Evolutionary conservation across 495 filamentous ascomycete genomes (phyloP), one percentile per base, ranked within the genome.

Genomic region (Penicillium cinerascens): DNA sequence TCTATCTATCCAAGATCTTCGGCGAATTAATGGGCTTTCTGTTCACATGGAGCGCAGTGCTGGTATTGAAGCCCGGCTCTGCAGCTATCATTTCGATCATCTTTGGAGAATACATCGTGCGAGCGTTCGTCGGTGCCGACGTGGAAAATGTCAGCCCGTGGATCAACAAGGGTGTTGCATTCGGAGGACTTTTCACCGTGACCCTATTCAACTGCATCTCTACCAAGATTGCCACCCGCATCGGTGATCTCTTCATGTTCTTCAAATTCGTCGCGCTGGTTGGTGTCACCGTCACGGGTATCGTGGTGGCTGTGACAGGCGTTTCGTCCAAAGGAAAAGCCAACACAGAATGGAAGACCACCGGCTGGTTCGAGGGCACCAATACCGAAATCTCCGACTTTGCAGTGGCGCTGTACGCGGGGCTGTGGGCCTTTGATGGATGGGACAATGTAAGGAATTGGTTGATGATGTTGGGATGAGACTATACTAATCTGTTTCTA

Each of bases 381-480:
- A 87, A 76, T 57, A 79, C 81, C n/a, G 84, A 89, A 65, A 78
- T 85, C 15, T 89, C 86, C 15, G 84, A 82, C 55, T 95, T 89
- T 85, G 91, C 91, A 15, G 88, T 97, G 45, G 93, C 93, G 4
- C 67, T 98, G 51, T 98, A 98, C 68, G 92, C 91, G 22, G 93
- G 93, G 9, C 77, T 98, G 2, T 98, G 93, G 93, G 93, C 93
- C 2, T 98, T 92, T 71, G 93, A 98, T 63, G 93, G 93, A 17
- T 98, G 93, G 93, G 93, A 98, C 65, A 98, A 98, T 69, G 92
- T 93, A 70, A 74, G 87, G 49, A 38, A 42, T 29, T 6, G n/a
- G 11, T 33, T 33, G 10, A 13, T 6, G 1, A 33, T 45, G 2
- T 45, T 1, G 16, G n/a, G 43, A 35, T 29, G 4, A 0, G 0